phyloP scores from a whole-genome alignment of 805 yeast species.

The Debaryomyces prosopidis region DNA sequence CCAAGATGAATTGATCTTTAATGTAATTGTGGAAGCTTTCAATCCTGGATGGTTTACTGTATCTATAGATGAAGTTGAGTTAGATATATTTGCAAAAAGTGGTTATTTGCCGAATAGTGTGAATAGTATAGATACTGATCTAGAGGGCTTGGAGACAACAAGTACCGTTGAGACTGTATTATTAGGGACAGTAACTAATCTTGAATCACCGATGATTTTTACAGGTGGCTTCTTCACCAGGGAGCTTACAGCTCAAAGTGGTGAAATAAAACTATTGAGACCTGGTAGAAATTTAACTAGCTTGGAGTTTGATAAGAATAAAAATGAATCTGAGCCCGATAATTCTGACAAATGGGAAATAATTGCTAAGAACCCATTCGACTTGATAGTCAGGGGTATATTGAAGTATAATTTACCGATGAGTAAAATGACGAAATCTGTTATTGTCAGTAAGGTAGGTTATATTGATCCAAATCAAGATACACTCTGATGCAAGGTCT shows the following conservation, averaged over 20 bases:
- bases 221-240: constrained; percentile 76
- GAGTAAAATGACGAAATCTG: constrained; percentile 47
- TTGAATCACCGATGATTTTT: constrained; percentile 75
- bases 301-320: constrained; percentile 2
- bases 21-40: constrained; percentile 71
- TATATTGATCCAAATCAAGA: constrained; percentile 50
- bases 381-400: constrained; percentile 78
- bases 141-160: not conserved
- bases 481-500: not conserved
- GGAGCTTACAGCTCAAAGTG: constrained; percentile 56
- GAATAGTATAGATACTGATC: not conserved
- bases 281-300: constrained; percentile 61
- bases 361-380: constrained; percentile 79
- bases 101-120: constrained; percentile 36
- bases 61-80: constrained; percentile 59
- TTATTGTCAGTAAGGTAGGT: constrained; percentile 60
- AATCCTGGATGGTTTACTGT: constrained; percentile 86
- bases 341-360: constrained; percentile 66
- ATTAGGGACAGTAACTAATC: constrained; percentile 62
- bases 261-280: constrained; percentile 67
- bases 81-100: constrained; percentile 84
- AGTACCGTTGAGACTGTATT: constrained; percentile 60
- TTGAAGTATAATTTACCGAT: constrained; percentile 77
- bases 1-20: constrained; percentile 82
- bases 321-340: constrained; percentile 29